A percentile compares a stretch with the other conserved stretches of the same genome.
Evolutionary conservation across 2,329 filamentous ascomycete genomes (phyloP).

Genomic region (Fonsecaea pedrosoi): DNA sequence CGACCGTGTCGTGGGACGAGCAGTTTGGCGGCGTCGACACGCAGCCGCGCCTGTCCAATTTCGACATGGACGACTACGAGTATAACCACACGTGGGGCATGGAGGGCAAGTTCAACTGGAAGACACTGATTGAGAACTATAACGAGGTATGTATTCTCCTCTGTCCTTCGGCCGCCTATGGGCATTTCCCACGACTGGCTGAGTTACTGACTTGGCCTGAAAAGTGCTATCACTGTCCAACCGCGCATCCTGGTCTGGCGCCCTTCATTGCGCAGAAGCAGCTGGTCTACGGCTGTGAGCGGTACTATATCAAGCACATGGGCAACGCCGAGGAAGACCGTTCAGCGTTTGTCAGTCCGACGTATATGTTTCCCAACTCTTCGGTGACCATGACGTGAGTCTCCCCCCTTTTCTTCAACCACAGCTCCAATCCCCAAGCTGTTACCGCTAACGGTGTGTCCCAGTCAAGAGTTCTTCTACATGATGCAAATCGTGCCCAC

Average conservation of each 20-base stretch:
- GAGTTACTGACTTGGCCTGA: too few species aligned
- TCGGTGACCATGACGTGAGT: conserved; percentile 46
- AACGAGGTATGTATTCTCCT: conserved; percentile 51
- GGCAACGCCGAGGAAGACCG: conserved; percentile 23
- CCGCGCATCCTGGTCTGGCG: conserved; percentile 58
- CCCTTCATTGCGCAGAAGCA: conserved; percentile 56
- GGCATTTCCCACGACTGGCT: too few species aligned
- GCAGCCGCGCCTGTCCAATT: conserved; percentile 54
- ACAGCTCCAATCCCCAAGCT: too few species aligned
- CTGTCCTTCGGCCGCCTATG: too few species aligned
- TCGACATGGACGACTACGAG: conserved; percentile 60
- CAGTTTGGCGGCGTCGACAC: conserved; percentile 59
- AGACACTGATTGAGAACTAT: conserved; percentile 68
- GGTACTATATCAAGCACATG: conserved; percentile 45
- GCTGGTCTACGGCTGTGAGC: too few species aligned
- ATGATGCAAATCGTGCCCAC: conserved; percentile 68
- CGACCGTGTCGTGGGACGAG: conserved; percentile 58
- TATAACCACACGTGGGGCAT: conserved; percentile 66
- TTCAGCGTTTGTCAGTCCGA: conserved; percentile 17
- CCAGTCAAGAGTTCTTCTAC: conserved; percentile 54
- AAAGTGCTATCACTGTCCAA: conserved; percentile 58
- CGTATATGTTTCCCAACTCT: conserved; percentile 48
- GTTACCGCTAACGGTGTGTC: too few species aligned
- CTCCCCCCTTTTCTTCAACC: too few species aligned
- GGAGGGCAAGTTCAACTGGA: conserved; percentile 66